Evolutionary conservation across 257 asterid species (phyloP).

Genomic region (Nyctanthes arbortristis): DNA sequence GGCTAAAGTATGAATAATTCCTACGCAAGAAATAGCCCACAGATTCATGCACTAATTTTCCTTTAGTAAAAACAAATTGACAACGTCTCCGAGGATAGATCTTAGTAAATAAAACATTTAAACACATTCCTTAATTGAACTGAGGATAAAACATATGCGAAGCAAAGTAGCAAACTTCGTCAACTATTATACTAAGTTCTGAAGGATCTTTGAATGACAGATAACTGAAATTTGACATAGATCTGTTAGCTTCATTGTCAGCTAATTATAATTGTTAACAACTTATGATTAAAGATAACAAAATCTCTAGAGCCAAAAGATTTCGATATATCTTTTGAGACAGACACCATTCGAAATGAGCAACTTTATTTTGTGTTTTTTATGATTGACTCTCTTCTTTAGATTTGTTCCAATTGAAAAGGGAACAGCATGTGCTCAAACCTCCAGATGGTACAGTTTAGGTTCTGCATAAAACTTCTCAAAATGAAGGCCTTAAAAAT

Average conservation of each 20-base stretch:
- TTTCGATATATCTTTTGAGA: not conserved
- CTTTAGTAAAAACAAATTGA: not conserved
- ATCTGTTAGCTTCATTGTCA: not conserved
- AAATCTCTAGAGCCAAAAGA: not conserved
- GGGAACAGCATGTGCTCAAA: not conserved
- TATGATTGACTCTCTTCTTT: not conserved
- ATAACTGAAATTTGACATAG: not conserved
- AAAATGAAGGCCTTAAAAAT: not conserved
- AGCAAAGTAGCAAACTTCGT: not conserved
- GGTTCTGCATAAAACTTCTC: not conserved
- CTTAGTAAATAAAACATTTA: slow-evolving; percentile 6
- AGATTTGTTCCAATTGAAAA: not conserved
- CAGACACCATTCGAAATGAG: not conserved
- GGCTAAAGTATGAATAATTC: not conserved
- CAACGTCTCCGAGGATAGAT: not conserved
- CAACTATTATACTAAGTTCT: not conserved
- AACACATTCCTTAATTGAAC: slow-evolving; percentile 1
- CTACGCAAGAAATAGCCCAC: not conserved
- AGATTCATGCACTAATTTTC: not conserved
- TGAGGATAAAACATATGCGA: not conserved
- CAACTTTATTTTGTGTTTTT: too few relatives aligned
- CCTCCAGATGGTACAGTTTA: not conserved
- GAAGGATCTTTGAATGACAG: not conserved
- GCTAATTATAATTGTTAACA: not conserved
- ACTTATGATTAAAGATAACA: not conserved